Evolutionary conservation across 768 basidiomycete genomes (phyloP), one percentile per base, ranked within the genome.

Genomic region (Mycena vitilis): DNA sequence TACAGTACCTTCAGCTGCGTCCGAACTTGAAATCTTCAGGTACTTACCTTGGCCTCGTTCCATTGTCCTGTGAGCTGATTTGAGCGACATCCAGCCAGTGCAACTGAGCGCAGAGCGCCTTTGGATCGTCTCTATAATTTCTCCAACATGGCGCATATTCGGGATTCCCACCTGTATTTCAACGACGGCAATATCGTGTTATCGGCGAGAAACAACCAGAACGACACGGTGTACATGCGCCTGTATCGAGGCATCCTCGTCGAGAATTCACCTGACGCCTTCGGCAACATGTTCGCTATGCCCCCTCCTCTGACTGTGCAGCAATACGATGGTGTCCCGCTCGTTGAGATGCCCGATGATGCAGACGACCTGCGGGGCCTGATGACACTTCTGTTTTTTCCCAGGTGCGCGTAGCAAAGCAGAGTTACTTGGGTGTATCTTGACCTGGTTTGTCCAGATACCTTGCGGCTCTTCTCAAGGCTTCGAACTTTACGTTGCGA

Each of bases 291-390:
- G 60, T 62, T 63, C 22, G 9, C 40, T 2, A 52, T 63, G 56
- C 60, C 66, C 1, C n/a, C 60, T 16, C 66, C 66, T 1, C 48
- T 53, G 7, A 53, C 18, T 8, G 22, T 36, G 51, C 57, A 59
- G 2, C 11, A 36, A 7, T 60, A 66, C 36, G 51, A 66, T 36
- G 65, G 42, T 11, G 51, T 54, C 22, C 57, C 65, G 3, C 36
- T 66, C 40, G 65, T 60, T 4, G 30, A 53, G 22, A 59, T 66
- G 65, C 57, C 37, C 7, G 65, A 60, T 37, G 40, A 66, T 22
- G 57, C 57, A 36, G 30, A 53, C 8, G 49, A 18, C 2, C 34
- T 66, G n/a, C 23, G 65, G 15, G 20, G 12, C 10, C 36, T 66
- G 7, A 59, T 66, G 6, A 23, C 13, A 15, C n/a, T 66, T 18